phyloP scores from a whole-genome alignment of 2,329 filamentous ascomycete species.

The Aspergillus vadensis region DNA sequence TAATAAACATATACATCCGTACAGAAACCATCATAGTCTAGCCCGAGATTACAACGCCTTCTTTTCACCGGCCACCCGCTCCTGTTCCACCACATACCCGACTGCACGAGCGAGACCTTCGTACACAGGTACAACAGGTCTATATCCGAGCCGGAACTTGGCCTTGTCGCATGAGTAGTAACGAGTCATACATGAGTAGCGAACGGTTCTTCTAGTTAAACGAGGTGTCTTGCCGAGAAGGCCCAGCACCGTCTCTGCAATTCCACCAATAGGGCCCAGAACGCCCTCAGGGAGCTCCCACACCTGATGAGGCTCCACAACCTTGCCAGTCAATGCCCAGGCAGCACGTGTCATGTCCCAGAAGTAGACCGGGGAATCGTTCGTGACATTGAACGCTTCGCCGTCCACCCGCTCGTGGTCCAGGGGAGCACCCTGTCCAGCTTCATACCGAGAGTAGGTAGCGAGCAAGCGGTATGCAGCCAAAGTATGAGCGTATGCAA shows the following conservation, averaged over 20 bases:
- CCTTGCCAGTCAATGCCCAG: conserved; percentile 60
- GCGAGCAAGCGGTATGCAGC: conserved; percentile 72
- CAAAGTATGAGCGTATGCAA: conserved; percentile 78
- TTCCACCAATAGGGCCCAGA: conserved; percentile 42
- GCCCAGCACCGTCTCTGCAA: conserved; percentile 46
- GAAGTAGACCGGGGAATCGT: conserved; percentile 84
- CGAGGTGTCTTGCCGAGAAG: conserved; percentile 50
- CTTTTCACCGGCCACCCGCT: conserved; percentile 39
- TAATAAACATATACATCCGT: conserved; percentile 4
- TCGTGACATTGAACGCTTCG: conserved; percentile 87
- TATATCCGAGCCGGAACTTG: conserved; percentile 48
- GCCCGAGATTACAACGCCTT: conserved; percentile 40
- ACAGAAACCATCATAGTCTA: not conserved
- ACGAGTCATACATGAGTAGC: conserved; percentile 52
- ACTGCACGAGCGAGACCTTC: conserved; percentile 52
- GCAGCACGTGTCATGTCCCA: conserved; percentile 83
- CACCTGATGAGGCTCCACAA: conserved; percentile 46
- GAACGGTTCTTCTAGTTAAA: conserved; percentile 47
- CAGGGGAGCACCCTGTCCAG: conserved; percentile 60
- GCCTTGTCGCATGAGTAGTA: conserved; percentile 53
- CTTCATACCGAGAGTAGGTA: conserved; percentile 51
- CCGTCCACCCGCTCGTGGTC: conserved; percentile 77
- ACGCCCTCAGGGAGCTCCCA: conserved; percentile 45
- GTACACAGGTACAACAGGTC: conserved; percentile 47
- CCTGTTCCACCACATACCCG: conserved; percentile 41